These are phyloP conservation scores for Amaranthus palmeri DNA, from an alignment of 148 eudicot species.

Conservation along the genomic window DNA sequence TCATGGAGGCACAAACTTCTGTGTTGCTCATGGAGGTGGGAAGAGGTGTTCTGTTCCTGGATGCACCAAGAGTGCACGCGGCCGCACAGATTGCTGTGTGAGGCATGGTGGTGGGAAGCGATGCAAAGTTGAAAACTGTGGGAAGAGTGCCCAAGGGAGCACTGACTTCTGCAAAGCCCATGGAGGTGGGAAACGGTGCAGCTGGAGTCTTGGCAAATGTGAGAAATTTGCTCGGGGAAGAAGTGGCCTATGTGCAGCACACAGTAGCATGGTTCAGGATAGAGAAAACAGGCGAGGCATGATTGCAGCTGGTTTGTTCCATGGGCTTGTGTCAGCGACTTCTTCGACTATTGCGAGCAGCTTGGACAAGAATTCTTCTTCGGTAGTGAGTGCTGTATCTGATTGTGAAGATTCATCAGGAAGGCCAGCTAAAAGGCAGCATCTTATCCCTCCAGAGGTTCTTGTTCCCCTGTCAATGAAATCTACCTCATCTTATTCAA, in stretches of 20 bases:
- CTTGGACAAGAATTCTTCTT: slow-evolving; percentile 40
- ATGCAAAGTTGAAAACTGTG: slow-evolving; percentile 64
- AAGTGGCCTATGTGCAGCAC: slow-evolving; percentile 90
- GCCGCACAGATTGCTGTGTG: slow-evolving; percentile 86
- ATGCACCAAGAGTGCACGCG: slow-evolving; percentile 92
- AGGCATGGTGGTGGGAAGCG: slow-evolving; percentile 95
- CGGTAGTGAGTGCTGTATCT: slow-evolving; percentile 50
- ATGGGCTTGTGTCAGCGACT: slow-evolving; percentile 56
- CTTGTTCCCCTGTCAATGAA: slow-evolving; percentile 92
- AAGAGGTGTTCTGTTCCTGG: slow-evolving; percentile 73
- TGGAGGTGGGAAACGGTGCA: slow-evolving; percentile 93
- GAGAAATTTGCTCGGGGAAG: slow-evolving; percentile 94
- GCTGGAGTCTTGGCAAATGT: slow-evolving; percentile 63
- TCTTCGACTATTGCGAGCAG: slow-evolving; percentile 33
- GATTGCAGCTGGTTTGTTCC: slow-evolving; percentile 81
- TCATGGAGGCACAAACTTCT: slow-evolving; percentile 84
- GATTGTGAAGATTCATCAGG: slow-evolving; percentile 48
- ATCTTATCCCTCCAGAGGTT: slow-evolving; percentile 79
- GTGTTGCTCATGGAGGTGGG: slow-evolving; percentile 97
- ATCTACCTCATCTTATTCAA: slow-evolving; percentile 38
- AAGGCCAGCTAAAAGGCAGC: slow-evolving; percentile 41
- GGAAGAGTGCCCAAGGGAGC: slow-evolving; percentile 95
- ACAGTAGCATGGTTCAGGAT: slow-evolving; percentile 57
- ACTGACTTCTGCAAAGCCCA: slow-evolving; percentile 95
- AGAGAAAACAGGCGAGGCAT: slow-evolving; percentile 42